Conservation (phyloP, 148 eudicot species). For the Dianthus caryophyllus region DNA sequence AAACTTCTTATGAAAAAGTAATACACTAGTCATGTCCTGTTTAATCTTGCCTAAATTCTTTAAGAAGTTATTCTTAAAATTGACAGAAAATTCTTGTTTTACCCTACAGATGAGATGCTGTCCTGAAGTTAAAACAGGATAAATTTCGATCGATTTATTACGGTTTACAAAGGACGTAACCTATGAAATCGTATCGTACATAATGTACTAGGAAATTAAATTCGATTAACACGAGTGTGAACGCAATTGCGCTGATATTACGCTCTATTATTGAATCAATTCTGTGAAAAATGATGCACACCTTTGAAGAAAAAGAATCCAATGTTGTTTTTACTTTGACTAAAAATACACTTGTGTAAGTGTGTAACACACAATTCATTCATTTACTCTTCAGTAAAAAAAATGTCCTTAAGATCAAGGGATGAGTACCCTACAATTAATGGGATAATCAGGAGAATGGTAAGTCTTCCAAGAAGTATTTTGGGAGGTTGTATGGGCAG, state of each 20-base stretch:
- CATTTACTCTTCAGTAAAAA: conserved; percentile 6
- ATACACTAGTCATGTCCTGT: conserved; percentile 8
- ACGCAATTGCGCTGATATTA: too few species aligned
- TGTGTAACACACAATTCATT: conserved; percentile 9
- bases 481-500: conserved; percentile 45
- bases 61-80: conserved; percentile 16
- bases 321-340: conserved; percentile 23
- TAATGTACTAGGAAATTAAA: too few species aligned
- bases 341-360: conserved; percentile 4
- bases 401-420: conserved; percentile 29
- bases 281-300: too few species aligned
- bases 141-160: too few species aligned
- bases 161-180: too few species aligned
- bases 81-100: conserved; percentile 17
- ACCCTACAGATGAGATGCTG: conserved; percentile 22
- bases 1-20: too few species aligned
- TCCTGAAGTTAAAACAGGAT: conserved; percentile 3
- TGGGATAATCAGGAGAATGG: conserved; percentile 48
- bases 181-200: too few species aligned
- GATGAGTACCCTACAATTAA: conserved; percentile 22
- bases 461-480: conserved; percentile 63
- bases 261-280: conserved; percentile 21
- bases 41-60: conserved; percentile 8
- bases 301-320: conserved; percentile 22
- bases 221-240: too few species aligned